These are phyloP conservation scores for Cinchona pubescens DNA, from an alignment of 257 asterid genomes.

Conservation along the genomic window DNA sequence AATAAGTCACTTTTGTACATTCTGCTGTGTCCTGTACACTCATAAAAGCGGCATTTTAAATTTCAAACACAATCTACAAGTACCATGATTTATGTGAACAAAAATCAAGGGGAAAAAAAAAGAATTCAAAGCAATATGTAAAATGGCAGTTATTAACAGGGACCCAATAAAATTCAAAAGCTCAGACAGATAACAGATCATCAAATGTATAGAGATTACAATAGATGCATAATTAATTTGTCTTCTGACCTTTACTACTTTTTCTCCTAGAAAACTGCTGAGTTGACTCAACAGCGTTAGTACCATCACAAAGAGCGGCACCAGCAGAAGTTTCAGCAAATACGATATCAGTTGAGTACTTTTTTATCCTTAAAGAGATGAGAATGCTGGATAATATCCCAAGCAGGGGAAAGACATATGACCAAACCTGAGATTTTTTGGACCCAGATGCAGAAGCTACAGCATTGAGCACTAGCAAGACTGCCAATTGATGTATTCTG, in stretches of 20 bases:
- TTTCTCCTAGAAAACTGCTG: slow-evolving; percentile 18
- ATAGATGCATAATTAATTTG: slow-evolving; percentile 16
- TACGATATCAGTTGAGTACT: slow-evolving; percentile 53
- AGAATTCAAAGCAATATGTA: not conserved
- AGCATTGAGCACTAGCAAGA: slow-evolving; percentile 90
- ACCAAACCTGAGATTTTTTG: slow-evolving; percentile 50
- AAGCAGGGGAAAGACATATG: slow-evolving; percentile 70
- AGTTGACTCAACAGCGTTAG: slow-evolving; percentile 26
- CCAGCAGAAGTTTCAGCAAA: slow-evolving; percentile 23
- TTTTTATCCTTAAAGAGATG: slow-evolving; percentile 77
- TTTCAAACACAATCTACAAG: not conserved
- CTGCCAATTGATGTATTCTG: slow-evolving; percentile 96
- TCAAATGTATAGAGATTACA: not conserved
- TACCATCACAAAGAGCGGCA: slow-evolving; percentile 16
- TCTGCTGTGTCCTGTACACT: not conserved
- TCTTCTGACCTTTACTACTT: slow-evolving; percentile 29
- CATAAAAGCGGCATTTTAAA: not conserved
- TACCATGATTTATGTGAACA: not conserved
- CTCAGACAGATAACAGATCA: not conserved
- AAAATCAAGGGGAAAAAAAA: not conserved
- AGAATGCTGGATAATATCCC: slow-evolving; percentile 84
- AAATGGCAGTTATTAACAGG: no score
- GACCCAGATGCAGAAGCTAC: slow-evolving; percentile 75
- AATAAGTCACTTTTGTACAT: no score
- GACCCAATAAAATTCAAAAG: not conserved